Evolutionary conservation across 2,329 filamentous ascomycete genomes (phyloP).

Genomic region (Metarhizium humberi): DNA sequence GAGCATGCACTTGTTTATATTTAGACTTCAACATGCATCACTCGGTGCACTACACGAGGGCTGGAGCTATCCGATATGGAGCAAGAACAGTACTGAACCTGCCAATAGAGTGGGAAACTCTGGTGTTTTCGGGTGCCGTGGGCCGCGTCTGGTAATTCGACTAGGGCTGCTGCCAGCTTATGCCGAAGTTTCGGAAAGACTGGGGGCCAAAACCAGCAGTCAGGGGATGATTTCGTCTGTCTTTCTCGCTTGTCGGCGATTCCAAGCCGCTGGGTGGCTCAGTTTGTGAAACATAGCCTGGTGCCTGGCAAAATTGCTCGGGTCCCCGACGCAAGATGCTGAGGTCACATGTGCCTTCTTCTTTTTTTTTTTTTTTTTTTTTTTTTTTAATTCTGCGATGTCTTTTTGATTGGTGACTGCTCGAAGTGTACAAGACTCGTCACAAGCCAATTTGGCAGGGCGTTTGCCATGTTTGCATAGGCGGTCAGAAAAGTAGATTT

Average conservation of each 20-base stretch:
- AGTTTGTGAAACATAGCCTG: neutral
- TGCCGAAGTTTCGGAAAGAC: neutral
- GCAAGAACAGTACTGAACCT: neutral
- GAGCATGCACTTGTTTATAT: neutral
- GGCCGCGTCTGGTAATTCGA: neutral
- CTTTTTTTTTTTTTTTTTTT: neutral
- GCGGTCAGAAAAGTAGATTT: neutral
- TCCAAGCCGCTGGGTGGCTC: neutral
- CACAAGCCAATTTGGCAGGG: neutral
- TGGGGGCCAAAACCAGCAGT: neutral
- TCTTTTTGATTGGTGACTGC: neutral
- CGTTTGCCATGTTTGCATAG: neutral
- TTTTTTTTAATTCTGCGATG: neutral
- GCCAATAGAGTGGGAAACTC: neutral
- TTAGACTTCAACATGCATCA: neutral
- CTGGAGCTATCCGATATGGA: neutral
- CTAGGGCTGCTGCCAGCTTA: neutral
- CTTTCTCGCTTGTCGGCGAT: neutral
- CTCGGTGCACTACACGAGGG: neutral
- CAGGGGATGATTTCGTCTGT: neutral
- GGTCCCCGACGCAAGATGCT: neutral
- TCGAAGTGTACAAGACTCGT: neutral
- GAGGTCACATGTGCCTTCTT: neutral
- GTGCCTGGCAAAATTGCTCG: neutral
- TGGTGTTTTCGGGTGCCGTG: neutral